A percentile compares a stretch with the other conserved stretches of the same genome.
Evolutionary conservation across 768 basidiomycete genomes (phyloP).

Genomic region (Mycena vitilis): DNA sequence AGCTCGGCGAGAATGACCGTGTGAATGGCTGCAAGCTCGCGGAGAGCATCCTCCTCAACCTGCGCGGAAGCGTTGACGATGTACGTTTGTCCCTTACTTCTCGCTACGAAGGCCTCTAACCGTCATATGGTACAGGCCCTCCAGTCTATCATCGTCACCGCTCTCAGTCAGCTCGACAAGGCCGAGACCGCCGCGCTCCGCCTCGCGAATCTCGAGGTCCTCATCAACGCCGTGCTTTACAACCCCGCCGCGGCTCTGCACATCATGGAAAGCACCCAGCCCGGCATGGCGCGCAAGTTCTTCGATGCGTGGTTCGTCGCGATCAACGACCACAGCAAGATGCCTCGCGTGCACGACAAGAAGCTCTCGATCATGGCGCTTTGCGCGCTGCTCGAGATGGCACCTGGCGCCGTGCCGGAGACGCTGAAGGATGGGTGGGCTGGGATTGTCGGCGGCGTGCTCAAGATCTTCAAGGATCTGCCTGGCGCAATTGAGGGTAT

Average conservation of each 20-base stretch:
- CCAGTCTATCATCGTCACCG: constrained; percentile 71
- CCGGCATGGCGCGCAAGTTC: constrained; percentile 77
- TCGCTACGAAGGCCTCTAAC: constrained; percentile 2
- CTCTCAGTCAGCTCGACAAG: constrained; percentile 69
- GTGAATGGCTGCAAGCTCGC: constrained; percentile 88
- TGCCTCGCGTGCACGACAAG: constrained; percentile 93
- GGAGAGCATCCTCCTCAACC: constrained; percentile 84
- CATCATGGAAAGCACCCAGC: constrained; percentile 71
- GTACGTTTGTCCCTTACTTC: constrained; percentile 53
- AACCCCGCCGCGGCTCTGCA: constrained; percentile 83
- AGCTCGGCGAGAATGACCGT: constrained; percentile 86
- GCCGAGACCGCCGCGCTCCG: constrained; percentile 72
- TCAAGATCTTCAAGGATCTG: constrained; percentile 82
- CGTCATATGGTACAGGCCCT: constrained; percentile 58
- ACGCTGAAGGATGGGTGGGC: constrained; percentile 78
- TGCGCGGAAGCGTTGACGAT: constrained; percentile 82
- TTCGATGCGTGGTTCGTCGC: constrained; percentile 88
- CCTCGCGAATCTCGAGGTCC: constrained; percentile 84
- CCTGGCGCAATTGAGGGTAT: constrained; percentile 84
- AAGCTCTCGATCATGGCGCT: constrained; percentile 83
- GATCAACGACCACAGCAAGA: constrained; percentile 67
- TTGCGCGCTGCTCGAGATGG: constrained; percentile 81
- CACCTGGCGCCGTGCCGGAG: constrained; percentile 66
- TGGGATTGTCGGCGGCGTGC: constrained; percentile 74
- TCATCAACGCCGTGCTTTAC: constrained; percentile 86